Base-by-base conservation (phyloP, 225 moss, liverwort and hornwort genomes). In the Polytrichum formosum region DNA sequence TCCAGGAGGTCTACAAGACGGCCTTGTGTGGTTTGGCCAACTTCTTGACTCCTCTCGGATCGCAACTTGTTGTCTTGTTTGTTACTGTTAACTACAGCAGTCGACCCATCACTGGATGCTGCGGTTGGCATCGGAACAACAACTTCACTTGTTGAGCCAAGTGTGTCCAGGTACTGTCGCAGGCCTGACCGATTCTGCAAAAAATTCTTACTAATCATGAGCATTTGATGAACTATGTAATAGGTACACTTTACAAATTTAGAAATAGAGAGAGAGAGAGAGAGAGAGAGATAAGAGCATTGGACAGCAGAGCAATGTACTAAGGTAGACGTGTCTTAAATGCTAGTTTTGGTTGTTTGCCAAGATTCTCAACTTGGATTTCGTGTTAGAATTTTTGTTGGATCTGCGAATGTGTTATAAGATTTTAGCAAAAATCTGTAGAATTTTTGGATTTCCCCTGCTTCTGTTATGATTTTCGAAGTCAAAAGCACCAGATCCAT, bases 61-160 rank as follows among this genome's bases (percentile, higher is more conserved):
- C 97, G 92, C 60, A 70, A 80, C 67, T 92, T 98, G 53, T 91
- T 96, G 70, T 98, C 97, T 82, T 94, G 97, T 74, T 98, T 98
- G 77, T 94, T 98, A 73, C 96, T 93, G 56, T 92, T 96, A 56
- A 88, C 97, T 64, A 84, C 80, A 18, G 80, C 55, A 55, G 72
- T 21, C 5, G 7, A 58, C 58, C 79, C 87, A 26, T 94, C 94
- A 29, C 83, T 73, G 46, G 73, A 64, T 54, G 22, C 66, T 68
- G 21, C 62, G 4, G 83, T 56, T 2, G 67, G 62, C 6, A 83
- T 74, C 2, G 87, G 75, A 74, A 82, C 80, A 70, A 81, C 55
- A 67, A 85, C 86, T 54, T 98, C 97, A 75, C 91, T 94, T 28
- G 91, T 79, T 13, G 93, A 84, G 58, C 87, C 81, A 3, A 94